Evolutionary conservation across 139 green algal genomes (phyloP).

Genomic region (Chlorella sp.): DNA sequence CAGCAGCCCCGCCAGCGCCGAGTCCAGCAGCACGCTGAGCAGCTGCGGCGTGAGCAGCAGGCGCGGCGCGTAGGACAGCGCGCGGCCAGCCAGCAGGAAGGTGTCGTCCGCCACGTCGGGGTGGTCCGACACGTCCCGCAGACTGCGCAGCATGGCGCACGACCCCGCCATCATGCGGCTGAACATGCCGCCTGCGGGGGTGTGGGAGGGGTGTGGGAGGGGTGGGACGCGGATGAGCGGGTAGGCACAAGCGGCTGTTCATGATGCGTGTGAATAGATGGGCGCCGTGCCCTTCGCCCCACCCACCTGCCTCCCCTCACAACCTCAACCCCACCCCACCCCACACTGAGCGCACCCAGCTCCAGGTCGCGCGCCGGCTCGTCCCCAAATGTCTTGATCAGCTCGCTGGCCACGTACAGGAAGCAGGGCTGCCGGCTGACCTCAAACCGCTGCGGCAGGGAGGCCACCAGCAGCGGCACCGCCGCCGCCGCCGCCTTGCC

Average conservation of each 20-base stretch:
- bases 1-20: constrained; percentile 50
- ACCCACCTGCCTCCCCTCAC: neutral
- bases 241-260: neutral
- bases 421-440: constrained; percentile 67
- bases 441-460: constrained; percentile 68
- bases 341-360: constrained; percentile 38
- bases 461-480: constrained; percentile 62
- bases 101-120: constrained; percentile 83
- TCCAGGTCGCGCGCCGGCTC: constrained; percentile 44
- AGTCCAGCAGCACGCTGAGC: constrained; percentile 68
- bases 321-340: neutral
- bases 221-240: neutral
- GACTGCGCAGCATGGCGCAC: constrained; percentile 47
- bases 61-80: constrained; percentile 60
- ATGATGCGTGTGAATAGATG: neutral
- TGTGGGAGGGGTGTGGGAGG: neutral
- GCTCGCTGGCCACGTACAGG: constrained; percentile 84
- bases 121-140: constrained; percentile 45
- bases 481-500: constrained; percentile 46
- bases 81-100: constrained; percentile 76
- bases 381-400: constrained; percentile 80
- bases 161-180: constrained; percentile 52
- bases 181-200: constrained; percentile 56
- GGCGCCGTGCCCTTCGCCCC: too few species aligned
- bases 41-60: constrained; percentile 57